Evolutionary conservation across 2,329 filamentous ascomycete species (phyloP).

Genomic region (Diaporthe australafricana): DNA sequence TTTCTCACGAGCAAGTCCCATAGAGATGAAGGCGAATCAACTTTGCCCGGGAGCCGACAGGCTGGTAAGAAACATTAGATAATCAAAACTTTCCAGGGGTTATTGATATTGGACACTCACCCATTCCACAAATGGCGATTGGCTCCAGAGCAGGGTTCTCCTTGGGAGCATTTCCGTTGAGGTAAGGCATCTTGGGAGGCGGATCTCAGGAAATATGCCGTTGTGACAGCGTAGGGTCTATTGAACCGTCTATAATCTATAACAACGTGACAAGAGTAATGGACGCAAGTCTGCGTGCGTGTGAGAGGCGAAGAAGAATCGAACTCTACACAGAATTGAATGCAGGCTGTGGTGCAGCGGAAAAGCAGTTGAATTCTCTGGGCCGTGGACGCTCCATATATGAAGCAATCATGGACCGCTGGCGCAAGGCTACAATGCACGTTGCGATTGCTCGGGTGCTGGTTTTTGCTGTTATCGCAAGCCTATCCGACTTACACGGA

Average conservation of each 20-base stretch:
- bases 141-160: not conserved
- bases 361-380: not conserved
- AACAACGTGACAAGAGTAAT: not conserved
- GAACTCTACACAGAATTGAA: not conserved
- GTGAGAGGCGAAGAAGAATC: too few species aligned
- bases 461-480: not conserved
- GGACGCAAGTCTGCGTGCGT: not conserved
- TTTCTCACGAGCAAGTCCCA: conserved; percentile 35
- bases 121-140: conserved; percentile 10
- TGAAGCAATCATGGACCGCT: not conserved
- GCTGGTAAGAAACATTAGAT: not conserved
- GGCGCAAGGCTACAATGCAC: not conserved
- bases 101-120: not conserved
- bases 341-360: not conserved
- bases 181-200: not conserved
- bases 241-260: not conserved
- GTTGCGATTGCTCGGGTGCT: not conserved
- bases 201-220: not conserved
- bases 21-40: conserved; percentile 16
- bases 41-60: conserved; percentile 32
- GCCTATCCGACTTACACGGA: not conserved
- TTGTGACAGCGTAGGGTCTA: not conserved
- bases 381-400: not conserved
- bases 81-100: not conserved
- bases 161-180: not conserved